phyloP scores from a whole-genome alignment of 257 asterid species.

The Jaltomata sinuosa region DNA sequence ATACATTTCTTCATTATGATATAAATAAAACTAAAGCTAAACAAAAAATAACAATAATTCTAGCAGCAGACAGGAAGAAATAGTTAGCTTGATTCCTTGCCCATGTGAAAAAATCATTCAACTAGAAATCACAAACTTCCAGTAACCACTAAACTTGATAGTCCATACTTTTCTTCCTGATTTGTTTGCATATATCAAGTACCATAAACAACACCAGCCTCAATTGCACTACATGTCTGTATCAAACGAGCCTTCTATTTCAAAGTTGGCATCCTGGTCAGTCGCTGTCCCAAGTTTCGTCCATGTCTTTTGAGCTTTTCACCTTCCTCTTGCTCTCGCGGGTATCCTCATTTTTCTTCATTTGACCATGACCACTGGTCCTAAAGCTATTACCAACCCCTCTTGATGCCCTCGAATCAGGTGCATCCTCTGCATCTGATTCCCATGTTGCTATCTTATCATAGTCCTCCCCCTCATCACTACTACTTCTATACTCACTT shows the following conservation, averaged over 20 bases:
- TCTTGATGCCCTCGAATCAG: not conserved
- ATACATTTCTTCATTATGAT: not conserved
- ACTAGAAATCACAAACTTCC: not conserved
- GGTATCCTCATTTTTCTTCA: not conserved
- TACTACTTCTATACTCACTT: conserved; percentile 27
- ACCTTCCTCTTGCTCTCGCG: not conserved
- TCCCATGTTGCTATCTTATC: conserved; percentile 15
- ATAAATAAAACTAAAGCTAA: not conserved
- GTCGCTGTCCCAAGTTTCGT: conserved; percentile 23
- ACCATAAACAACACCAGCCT: not conserved
- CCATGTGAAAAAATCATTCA: not conserved
- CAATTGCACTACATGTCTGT: not conserved
- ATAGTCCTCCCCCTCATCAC: conserved; percentile 34
- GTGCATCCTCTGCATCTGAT: conserved; percentile 11
- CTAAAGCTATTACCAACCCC: not conserved
- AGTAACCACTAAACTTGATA: not conserved
- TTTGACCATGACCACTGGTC: conserved; percentile 10
- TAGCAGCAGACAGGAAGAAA: not conserved
- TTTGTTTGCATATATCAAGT: not conserved
- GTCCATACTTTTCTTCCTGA: not conserved
- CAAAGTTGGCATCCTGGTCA: not conserved
- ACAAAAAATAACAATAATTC: too few relatives aligned
- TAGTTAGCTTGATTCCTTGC: not conserved
- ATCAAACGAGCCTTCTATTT: not conserved
- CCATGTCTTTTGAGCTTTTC: conserved; percentile 11